These are phyloP conservation scores for Botryotinia convoluta DNA, from an alignment of 2,329 filamentous ascomycete species.

Conservation along the genomic window DNA sequence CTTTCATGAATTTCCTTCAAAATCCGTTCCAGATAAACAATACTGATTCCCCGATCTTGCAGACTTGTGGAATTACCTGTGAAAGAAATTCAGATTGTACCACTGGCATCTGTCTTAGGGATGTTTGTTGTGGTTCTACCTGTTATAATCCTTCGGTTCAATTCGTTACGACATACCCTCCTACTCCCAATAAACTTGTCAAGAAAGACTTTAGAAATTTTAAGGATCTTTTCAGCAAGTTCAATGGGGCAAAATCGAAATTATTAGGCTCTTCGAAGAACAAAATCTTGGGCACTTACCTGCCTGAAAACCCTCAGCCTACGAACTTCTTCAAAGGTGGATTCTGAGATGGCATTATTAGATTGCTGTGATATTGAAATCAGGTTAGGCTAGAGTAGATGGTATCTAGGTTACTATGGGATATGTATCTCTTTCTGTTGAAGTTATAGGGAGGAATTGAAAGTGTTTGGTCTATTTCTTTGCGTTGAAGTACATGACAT, in stretches of 20 bases:
- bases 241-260: neutral
- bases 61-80: neutral
- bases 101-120: neutral
- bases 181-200: neutral
- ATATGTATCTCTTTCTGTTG: neutral
- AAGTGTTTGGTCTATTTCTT: neutral
- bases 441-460: neutral
- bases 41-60: neutral
- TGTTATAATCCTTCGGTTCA: slow-evolving; percentile 8
- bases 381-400: no score
- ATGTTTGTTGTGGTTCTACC: slow-evolving; percentile 9
- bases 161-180: neutral
- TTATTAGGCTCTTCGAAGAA: neutral
- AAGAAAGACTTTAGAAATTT: slow-evolving; percentile 1
- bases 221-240: neutral
- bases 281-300: neutral
- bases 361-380: neutral
- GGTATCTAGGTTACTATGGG: neutral
- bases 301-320: slow-evolving; percentile 1
- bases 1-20: neutral
- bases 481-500: neutral
- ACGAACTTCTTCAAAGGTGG: neutral
- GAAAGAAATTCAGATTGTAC: neutral
- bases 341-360: neutral
- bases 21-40: neutral